phyloP scores from a whole-genome alignment of 2,329 filamentous ascomycete species.

The Thielaviopsis punctulata region DNA sequence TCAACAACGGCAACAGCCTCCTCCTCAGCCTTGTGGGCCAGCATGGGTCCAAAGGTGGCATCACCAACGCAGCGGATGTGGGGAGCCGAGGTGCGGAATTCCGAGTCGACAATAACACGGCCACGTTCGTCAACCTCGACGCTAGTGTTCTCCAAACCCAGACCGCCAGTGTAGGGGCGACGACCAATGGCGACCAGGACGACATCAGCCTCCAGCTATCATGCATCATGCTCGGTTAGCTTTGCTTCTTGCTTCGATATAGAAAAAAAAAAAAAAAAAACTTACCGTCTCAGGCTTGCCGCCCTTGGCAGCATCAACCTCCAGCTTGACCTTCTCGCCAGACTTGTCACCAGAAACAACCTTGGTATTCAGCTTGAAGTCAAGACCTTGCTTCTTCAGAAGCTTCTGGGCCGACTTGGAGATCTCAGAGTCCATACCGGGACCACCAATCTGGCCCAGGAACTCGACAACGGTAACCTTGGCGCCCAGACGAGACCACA shows the following conservation, averaged over 20 bases:
- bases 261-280: slow-evolving; percentile 12
- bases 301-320: slow-evolving; percentile 84
- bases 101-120: slow-evolving; percentile 90
- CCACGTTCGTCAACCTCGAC: slow-evolving; percentile 85
- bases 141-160: slow-evolving; percentile 86
- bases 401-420: slow-evolving; percentile 85
- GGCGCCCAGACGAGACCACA: slow-evolving; percentile 85
- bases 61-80: slow-evolving; percentile 97
- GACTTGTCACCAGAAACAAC: slow-evolving; percentile 69
- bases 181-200: slow-evolving; percentile 94
- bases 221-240: slow-evolving; percentile 9
- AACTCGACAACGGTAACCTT: slow-evolving; percentile 98
- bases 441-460: slow-evolving; percentile 86
- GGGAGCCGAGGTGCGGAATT: slow-evolving; percentile 94
- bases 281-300: slow-evolving; percentile 82
- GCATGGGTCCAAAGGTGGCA: slow-evolving; percentile 94
- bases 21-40: slow-evolving; percentile 98
- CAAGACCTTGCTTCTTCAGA: slow-evolving; percentile 87
- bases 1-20: slow-evolving; percentile 89
- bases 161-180: slow-evolving; percentile 79
- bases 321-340: slow-evolving; percentile 62
- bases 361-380: slow-evolving; percentile 97
- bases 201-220: slow-evolving; percentile 76
- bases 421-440: slow-evolving; percentile 91
- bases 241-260: background rate